These are phyloP conservation scores for Suillus subluteus DNA, from an alignment of 768 basidiomycete genomes.

Conservation along the genomic window DNA sequence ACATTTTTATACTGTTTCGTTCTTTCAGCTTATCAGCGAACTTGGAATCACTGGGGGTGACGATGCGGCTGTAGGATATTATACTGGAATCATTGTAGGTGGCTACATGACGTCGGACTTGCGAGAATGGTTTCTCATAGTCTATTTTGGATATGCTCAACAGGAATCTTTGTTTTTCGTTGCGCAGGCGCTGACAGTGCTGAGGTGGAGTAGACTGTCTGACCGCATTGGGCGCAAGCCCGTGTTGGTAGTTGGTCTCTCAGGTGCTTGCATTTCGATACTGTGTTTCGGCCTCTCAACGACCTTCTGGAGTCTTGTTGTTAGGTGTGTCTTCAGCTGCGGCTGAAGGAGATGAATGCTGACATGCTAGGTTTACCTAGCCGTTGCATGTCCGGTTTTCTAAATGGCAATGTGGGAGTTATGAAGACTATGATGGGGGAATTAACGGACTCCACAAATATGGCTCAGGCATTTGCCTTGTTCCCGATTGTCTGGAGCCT, in stretches of 20 bases:
- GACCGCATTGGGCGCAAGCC: slow-evolving; percentile 65
- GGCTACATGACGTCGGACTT: too few species aligned
- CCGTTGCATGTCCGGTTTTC: slow-evolving; percentile 37
- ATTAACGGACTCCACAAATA: slow-evolving; percentile 46
- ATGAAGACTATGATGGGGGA: slow-evolving; percentile 76
- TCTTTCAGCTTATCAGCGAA: slow-evolving; percentile 56
- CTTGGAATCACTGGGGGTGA: slow-evolving; percentile 66
- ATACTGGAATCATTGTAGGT: slow-evolving; percentile 65
- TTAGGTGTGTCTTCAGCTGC: slow-evolving; percentile 44
- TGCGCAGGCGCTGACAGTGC: slow-evolving; percentile 57
- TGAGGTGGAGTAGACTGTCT: slow-evolving; percentile 68
- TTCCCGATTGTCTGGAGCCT: slow-evolving; percentile 31
- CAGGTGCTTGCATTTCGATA: slow-evolving; percentile 56
- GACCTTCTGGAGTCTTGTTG: slow-evolving; percentile 54
- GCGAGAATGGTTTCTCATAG: neutral
- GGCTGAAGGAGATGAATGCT: neutral
- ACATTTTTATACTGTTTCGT: neutral
- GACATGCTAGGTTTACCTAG: slow-evolving; percentile 16
- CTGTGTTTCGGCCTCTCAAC: slow-evolving; percentile 64
- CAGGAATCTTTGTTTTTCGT: slow-evolving; percentile 68
- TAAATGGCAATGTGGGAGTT: slow-evolving; percentile 51
- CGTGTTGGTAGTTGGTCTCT: slow-evolving; percentile 54
- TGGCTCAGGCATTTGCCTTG: slow-evolving; percentile 38
- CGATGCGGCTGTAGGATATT: slow-evolving; percentile 66
- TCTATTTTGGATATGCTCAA: neutral